These are phyloP conservation scores for Ammopiptanthus mongolicus DNA, from an alignment of 306 rosid genomes.

Conservation along the genomic window DNA sequence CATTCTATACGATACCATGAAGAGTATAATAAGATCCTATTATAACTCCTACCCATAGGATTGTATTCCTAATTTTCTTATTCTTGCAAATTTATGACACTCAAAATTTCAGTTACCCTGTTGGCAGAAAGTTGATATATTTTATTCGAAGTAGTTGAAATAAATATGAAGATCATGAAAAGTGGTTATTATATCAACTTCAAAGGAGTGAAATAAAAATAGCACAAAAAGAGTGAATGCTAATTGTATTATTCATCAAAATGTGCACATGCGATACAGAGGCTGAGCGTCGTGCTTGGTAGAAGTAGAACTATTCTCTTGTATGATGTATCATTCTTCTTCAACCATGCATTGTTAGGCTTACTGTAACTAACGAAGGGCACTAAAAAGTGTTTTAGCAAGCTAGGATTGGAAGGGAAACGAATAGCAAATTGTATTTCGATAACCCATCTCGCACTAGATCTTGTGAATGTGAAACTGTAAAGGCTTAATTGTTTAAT, in stretches of 20 bases:
- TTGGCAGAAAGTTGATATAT: not conserved
- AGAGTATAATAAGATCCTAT: too few species aligned
- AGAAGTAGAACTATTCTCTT: not conserved
- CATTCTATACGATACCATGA: too few species aligned
- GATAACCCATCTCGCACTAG: not conserved
- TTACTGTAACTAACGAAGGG: not conserved
- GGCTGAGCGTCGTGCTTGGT: too few species aligned
- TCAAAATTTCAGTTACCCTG: not conserved
- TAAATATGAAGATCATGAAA: not conserved
- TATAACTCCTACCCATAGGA: not conserved
- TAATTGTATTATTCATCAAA: not conserved
- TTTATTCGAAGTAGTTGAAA: not conserved
- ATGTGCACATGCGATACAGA: not conserved
- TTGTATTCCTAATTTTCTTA: not conserved
- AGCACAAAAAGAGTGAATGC: not conserved
- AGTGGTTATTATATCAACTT: not conserved
- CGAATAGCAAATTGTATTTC: not conserved
- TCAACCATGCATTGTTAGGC: not conserved
- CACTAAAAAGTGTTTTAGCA: not conserved
- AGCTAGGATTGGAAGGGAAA: not conserved
- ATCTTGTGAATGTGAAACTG: not conserved
- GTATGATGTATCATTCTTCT: not conserved
- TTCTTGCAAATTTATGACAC: not conserved
- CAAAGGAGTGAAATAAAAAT: not conserved
- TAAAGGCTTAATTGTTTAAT: too few species aligned